Evolutionary conservation across 2,329 filamentous ascomycete species (phyloP), one percentile per base, ranked within the genome.

Genomic region (Trichoderma breve): DNA sequence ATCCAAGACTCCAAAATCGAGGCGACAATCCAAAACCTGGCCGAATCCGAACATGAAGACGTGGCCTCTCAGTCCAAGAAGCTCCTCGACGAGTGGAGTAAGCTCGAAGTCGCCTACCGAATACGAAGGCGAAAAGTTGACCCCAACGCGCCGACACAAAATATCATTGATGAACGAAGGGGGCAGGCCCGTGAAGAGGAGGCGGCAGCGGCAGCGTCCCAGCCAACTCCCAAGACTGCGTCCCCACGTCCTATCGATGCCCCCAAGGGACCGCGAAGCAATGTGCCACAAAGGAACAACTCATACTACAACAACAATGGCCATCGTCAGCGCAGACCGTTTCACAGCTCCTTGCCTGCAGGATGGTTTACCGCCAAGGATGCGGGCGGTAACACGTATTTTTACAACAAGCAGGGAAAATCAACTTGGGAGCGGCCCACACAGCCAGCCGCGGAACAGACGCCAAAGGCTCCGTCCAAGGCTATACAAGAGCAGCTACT

Each of bases 1-100:
- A 98, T 99, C 72, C 91, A 93, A 75, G 95, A 97, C 78, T 97
- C 96, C 9, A 97, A 97, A 77, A 98, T 99, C 73, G 96, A 98
- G 80, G 87, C 90, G 2, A 92, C 92, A 0, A 88, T 99, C 55
- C 86, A 93, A 77, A 87, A 87, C 4, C 84, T 98, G 66, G 88
- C 86, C 1, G 83, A 83, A 14, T 92, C 89, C 21, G 89, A 91
- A 9, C 91, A 97, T 78, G 90, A 93, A 73, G 87, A 92, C 72
- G 93, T 99, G 24, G 87, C 91, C 30, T 86, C 88, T 24, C 91
- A 91, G 77, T 90, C 95, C 6, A 87, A 87, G 70, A 86, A 88
- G 60, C 85, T 99, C 43, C 83, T 98, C 32, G 89, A 93, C 9
- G 91, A 91, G 75, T 99, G 96, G 96, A 92, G 92, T 79, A 95